Percentiles rank a stretch among this genome's conserved stretches.
Evolutionary conservation across 2,329 filamentous ascomycete species (phyloP).

Genomic region (Pseudogymnoascus sp.): DNA sequence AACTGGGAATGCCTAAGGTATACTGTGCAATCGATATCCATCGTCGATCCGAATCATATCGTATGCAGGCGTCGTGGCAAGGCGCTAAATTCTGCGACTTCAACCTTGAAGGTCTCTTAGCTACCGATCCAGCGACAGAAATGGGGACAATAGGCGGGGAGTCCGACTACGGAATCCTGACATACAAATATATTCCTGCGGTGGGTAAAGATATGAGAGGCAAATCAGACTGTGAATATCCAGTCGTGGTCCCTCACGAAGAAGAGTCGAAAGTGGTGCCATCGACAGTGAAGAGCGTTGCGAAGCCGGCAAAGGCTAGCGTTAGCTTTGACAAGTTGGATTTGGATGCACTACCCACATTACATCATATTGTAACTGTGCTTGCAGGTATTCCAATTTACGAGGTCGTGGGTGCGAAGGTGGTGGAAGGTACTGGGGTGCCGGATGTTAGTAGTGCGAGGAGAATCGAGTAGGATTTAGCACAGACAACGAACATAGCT

Average conservation of each 20-base stretch:
- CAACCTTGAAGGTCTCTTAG: slow-evolving; percentile 30
- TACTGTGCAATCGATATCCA: slow-evolving; percentile 40
- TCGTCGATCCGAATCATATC: slow-evolving; percentile 49
- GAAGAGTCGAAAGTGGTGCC: slow-evolving; percentile 24
- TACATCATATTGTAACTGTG: slow-evolving; percentile 50
- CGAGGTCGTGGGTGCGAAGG: slow-evolving; percentile 47
- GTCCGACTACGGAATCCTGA: slow-evolving; percentile 39
- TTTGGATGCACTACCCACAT: slow-evolving; percentile 51
- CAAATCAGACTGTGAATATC: slow-evolving; percentile 48
- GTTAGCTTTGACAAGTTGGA: slow-evolving; percentile 44
- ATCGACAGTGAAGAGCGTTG: not conserved
- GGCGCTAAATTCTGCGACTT: slow-evolving; percentile 37
- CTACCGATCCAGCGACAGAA: slow-evolving; percentile 15
- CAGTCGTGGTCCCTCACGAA: slow-evolving; percentile 24
- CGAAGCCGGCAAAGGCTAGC: slow-evolving; percentile 29
- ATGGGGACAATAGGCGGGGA: slow-evolving; percentile 29
- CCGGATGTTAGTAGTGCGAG: slow-evolving; percentile 37
- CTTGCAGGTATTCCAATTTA: slow-evolving; percentile 52
- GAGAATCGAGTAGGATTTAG: slow-evolving; percentile 26
- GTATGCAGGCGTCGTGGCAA: slow-evolving; percentile 34
- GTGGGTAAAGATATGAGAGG: slow-evolving; percentile 41
- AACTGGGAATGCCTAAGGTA: slow-evolving; percentile 51
- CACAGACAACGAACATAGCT: not conserved
- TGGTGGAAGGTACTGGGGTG: slow-evolving; percentile 49
- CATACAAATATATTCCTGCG: slow-evolving; percentile 51